These are phyloP conservation scores for Capsicum pubescens DNA, from an alignment of 257 asterid species.

Conservation along the genomic window DNA sequence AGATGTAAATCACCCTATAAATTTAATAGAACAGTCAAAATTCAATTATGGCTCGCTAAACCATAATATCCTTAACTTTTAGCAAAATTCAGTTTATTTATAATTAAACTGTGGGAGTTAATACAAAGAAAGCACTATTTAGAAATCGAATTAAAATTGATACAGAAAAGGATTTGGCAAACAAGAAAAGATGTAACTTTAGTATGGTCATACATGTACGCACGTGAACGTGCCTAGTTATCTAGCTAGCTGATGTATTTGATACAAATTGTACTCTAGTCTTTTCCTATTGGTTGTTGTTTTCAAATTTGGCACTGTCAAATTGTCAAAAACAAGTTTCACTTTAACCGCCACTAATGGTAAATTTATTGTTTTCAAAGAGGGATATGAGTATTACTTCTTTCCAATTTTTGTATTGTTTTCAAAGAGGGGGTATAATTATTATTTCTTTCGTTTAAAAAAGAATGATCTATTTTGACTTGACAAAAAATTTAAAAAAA, in stretches of 20 bases:
- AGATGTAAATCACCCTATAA: no score
- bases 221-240: background rate
- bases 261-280: background rate
- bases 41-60: no score
- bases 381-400: background rate
- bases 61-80: no score
- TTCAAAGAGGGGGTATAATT: no score
- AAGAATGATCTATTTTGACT: no score
- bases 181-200: background rate
- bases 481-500: no score
- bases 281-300: background rate
- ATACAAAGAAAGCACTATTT: background rate
- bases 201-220: background rate
- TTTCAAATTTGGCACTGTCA: background rate
- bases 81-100: no score
- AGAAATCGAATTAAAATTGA: no score
- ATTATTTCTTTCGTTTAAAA: no score
- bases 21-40: no score
- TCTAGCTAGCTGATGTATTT: no score
- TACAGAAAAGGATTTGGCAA: background rate
- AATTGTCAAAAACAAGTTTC: background rate
- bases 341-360: background rate
- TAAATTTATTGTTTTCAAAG: background rate
- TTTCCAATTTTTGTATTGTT: no score
- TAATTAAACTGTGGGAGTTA: background rate